Evolutionary conservation across 176 grass and related monocot genomes (phyloP), one percentile per base, ranked within the genome.

Genomic region (Luzula sylvatica): DNA sequence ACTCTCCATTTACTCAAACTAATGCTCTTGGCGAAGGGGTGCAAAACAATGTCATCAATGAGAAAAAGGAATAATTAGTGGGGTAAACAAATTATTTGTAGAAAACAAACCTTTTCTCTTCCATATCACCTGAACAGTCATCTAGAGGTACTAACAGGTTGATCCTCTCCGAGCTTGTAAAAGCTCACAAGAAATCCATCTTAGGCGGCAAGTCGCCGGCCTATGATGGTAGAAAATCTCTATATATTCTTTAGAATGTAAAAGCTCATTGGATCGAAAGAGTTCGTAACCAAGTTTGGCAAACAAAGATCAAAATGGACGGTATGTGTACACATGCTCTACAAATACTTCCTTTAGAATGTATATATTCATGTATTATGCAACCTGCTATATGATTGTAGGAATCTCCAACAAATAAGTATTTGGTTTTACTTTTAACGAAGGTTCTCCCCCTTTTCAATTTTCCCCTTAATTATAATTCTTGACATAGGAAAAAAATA

Each of bases 211-310:
- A 61, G 15, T 50, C 76, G 1, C 77, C 82, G 0, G 87, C 70
- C 3, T 94, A 87, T 58, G 87, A 87, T 50, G 82, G 82, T 45
- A 23, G 55, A 42, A 82, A 58, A 25, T 70, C 2, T 9, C 82
- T 94, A 5, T 94, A 73, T 46, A 82, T 82, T 82, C 82, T 1
- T 70, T 77, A 0, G 32, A 47, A 25, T 66, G 82, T 3, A n/a
- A n/a, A n/a, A n/a, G n/a, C 87, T 78, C 0, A 82, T 83, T 27
- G 9, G 12, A 3, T 53, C 3, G 25, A 68, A 38, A 56, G 74
- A 66, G 3, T 82, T 94, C 21, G 50, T 32, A 7, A 65, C 87
- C 16, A 63, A 15, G 45, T n/a, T 15, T 64, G 70, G 0, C 12
- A 3, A 44, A 7, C 19, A 56, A 56, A 19, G 73, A 66, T 4